phyloP scores from a whole-genome alignment of 129 eudicot genomes.

The Ambrosia trifida region DNA sequence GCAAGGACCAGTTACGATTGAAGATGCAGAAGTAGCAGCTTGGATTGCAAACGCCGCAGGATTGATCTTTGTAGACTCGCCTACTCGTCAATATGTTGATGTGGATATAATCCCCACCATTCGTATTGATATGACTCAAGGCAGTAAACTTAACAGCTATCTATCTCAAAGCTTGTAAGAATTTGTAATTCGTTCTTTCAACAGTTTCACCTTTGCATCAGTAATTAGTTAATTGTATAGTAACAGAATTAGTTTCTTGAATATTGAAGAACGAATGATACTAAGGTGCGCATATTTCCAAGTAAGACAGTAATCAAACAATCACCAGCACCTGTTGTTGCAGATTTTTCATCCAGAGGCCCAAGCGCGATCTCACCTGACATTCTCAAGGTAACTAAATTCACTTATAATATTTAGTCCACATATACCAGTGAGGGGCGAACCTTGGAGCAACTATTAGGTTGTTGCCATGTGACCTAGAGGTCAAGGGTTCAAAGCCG shows the following conservation, averaged over 20 bases:
- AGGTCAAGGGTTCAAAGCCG: no score
- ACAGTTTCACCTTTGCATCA: not conserved
- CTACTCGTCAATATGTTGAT: slow-evolving; percentile 47
- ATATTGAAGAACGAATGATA: slow-evolving; percentile 28
- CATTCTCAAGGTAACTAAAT: slow-evolving; percentile 57
- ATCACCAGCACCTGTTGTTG: slow-evolving; percentile 67
- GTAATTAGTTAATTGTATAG: not conserved
- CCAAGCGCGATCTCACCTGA: slow-evolving; percentile 71
- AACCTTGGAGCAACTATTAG: no score
- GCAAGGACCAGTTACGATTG: slow-evolving; percentile 36
- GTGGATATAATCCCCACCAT: slow-evolving; percentile 60
- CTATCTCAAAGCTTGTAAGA: slow-evolving; percentile 48
- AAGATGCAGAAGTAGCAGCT: slow-evolving; percentile 50
- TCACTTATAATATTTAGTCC: not conserved
- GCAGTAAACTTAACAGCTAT: slow-evolving; percentile 45
- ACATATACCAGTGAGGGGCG: not conserved
- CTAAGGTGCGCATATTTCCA: slow-evolving; percentile 47
- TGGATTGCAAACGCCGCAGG: slow-evolving; percentile 48
- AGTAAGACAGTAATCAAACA: slow-evolving; percentile 47
- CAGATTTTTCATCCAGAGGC: slow-evolving; percentile 79
- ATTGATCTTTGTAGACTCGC: slow-evolving; percentile 61
- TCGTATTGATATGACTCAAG: slow-evolving; percentile 58
- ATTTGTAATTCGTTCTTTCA: not conserved
- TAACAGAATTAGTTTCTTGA: slow-evolving; percentile 14
- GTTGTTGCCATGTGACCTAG: no score